Conservation (phyloP, 208 protist genomes). For the Phytomonas sp. region DNA sequence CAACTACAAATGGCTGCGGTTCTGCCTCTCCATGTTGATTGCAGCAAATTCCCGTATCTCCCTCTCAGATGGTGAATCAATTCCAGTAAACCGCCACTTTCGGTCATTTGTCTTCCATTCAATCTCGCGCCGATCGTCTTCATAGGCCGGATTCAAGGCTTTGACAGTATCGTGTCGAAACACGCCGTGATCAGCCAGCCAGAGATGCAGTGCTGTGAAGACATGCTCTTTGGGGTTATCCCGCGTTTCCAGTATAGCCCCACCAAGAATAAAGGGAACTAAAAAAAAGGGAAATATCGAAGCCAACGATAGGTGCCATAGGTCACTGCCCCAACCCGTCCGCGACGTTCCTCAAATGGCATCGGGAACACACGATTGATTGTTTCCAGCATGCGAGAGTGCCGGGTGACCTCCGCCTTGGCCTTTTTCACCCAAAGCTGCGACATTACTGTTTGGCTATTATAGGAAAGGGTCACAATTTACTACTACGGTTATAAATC, state of each 20-base stretch:
- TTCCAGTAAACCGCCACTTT: slow-evolving; percentile 80
- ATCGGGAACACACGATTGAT: slow-evolving; percentile 80
- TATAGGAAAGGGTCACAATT: neutral
- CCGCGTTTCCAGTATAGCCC: slow-evolving; percentile 65
- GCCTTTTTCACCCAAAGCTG: slow-evolving; percentile 85
- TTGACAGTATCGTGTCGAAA: slow-evolving; percentile 85
- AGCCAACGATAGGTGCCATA: slow-evolving; percentile 81
- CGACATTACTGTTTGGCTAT: slow-evolving; percentile 33
- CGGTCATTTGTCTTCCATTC: slow-evolving; percentile 83
- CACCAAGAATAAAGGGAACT: slow-evolving; percentile 49
- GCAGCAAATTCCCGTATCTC: slow-evolving; percentile 78
- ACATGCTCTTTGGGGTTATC: slow-evolving; percentile 83
- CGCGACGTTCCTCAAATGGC: slow-evolving; percentile 80
- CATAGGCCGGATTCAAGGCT: slow-evolving; percentile 79
- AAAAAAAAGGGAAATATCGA: slow-evolving; percentile 73
- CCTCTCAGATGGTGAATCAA: slow-evolving; percentile 68
- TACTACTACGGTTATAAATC: neutral
- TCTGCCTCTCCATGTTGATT: slow-evolving; percentile 72
- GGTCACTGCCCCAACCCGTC: slow-evolving; percentile 74
- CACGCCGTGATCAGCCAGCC: slow-evolving; percentile 81
- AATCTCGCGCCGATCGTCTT: slow-evolving; percentile 71
- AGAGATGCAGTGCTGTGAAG: slow-evolving; percentile 78
- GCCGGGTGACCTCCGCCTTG: slow-evolving; percentile 76
- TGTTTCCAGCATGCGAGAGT: slow-evolving; percentile 72
- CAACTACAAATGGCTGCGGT: neutral